Evolutionary conservation across 768 basidiomycete species (phyloP).

Genomic region (Mrakia frigida): DNA sequence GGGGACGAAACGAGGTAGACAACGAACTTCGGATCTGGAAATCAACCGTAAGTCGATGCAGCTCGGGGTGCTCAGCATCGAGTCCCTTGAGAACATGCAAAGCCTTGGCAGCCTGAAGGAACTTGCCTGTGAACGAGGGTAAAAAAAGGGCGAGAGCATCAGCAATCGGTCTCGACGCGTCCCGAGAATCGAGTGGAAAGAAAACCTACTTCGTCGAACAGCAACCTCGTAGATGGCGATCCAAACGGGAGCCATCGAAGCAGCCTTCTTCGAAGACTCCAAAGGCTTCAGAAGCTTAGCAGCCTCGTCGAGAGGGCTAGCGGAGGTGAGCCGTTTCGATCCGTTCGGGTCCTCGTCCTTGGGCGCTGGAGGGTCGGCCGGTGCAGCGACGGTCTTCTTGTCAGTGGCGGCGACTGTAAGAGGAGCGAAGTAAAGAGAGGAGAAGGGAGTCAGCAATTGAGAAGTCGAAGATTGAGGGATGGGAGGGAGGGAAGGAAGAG

Average conservation of each 20-base stretch:
- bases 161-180: not conserved
- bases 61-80: slow-evolving; percentile 1
- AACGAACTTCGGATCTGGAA: slow-evolving; percentile 22
- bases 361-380: slow-evolving; percentile 40
- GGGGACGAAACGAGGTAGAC: not conserved
- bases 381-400: slow-evolving; percentile 52
- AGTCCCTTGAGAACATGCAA: not conserved
- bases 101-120: slow-evolving; percentile 16
- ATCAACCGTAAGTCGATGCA: slow-evolving; percentile 2
- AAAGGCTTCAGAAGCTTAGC: slow-evolving; percentile 65
- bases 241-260: slow-evolving; percentile 62
- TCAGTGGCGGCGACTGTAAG: slow-evolving; percentile 24
- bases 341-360: slow-evolving; percentile 87
- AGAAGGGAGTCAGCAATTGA: not conserved
- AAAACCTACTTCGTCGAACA: slow-evolving; percentile 66
- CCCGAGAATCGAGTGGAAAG: not conserved
- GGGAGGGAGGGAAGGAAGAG: not conserved
- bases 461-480: not conserved
- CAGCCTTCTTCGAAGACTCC: slow-evolving; percentile 49
- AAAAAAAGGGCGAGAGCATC: not conserved
- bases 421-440: not conserved
- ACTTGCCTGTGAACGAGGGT: not conserved
- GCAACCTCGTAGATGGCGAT: slow-evolving; percentile 72
- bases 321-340: slow-evolving; percentile 57
- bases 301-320: slow-evolving; percentile 70